Percentiles rank a stretch among this genome's conserved stretches.
Conservation (phyloP, 768 basidiomycete genomes). For the Sporobolomyces phaffii region DNA sequence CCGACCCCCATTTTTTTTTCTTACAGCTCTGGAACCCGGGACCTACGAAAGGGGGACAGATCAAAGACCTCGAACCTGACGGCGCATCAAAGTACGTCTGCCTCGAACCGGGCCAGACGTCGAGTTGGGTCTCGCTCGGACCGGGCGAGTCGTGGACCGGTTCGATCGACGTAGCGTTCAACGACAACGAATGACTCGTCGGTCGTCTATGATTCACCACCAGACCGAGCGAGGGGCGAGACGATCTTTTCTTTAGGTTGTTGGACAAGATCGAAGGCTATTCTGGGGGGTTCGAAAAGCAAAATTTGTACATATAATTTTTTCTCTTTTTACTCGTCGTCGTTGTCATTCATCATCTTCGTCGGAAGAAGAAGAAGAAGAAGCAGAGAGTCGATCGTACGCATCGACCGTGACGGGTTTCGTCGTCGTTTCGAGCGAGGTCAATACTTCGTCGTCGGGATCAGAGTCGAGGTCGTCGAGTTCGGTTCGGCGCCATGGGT, state of each 20-base stretch:
- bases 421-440: background rate
- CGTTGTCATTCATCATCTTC: background rate
- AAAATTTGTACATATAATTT: too few relatives aligned
- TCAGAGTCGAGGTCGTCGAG: conserved; percentile 2
- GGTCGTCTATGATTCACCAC: background rate
- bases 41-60: conserved; percentile 50
- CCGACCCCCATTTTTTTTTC: conserved; percentile 6
- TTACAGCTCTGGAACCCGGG: conserved; percentile 89
- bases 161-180: conserved; percentile 10
- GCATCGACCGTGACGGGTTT: background rate
- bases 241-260: too few relatives aligned
- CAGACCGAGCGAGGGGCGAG: background rate
- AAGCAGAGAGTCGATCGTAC: too few relatives aligned
- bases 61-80: conserved; percentile 80
- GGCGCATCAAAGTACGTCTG: conserved; percentile 87
- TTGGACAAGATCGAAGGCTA: too few relatives aligned
- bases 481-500: background rate
- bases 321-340: too few relatives aligned
- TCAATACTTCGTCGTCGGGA: background rate
- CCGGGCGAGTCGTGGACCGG: conserved; percentile 29
- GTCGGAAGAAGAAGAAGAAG: too few relatives aligned
- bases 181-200: background rate
- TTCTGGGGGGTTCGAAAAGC: too few relatives aligned
- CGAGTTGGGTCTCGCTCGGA: conserved; percentile 13
- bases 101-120: conserved; percentile 61